These are phyloP conservation scores for Penicillium fuscoglaucum DNA, from an alignment of 2,329 filamentous ascomycete species.

Conservation along the genomic window DNA sequence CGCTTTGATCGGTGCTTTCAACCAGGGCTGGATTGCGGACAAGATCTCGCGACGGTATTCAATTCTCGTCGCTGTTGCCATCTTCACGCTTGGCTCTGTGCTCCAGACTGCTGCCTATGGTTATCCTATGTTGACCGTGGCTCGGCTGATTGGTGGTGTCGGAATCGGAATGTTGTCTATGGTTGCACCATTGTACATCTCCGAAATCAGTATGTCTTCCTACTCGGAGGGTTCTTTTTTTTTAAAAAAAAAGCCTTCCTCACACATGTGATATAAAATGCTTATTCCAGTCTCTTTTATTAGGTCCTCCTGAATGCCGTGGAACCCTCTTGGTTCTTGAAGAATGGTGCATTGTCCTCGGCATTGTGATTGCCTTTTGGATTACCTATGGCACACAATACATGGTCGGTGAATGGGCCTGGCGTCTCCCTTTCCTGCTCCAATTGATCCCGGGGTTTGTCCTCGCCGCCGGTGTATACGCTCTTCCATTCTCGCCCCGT, in stretches of 20 bases:
- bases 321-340: slow-evolving; percentile 48
- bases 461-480: slow-evolving; percentile 39
- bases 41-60: slow-evolving; percentile 55
- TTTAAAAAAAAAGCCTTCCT: no score
- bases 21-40: slow-evolving; percentile 54
- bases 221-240: background rate
- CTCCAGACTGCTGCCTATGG: slow-evolving; percentile 54
- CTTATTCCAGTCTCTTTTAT: background rate
- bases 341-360: slow-evolving; percentile 45
- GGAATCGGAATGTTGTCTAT: slow-evolving; percentile 54
- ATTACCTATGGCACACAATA: slow-evolving; percentile 47
- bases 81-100: slow-evolving; percentile 54
- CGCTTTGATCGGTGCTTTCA: slow-evolving; percentile 50
- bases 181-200: slow-evolving; percentile 56
- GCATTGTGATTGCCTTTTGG: slow-evolving; percentile 47
- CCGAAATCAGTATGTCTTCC: slow-evolving; percentile 45
- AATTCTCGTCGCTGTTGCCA: slow-evolving; percentile 52
- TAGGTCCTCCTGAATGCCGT: slow-evolving; percentile 49
- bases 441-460: slow-evolving; percentile 47
- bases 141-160: slow-evolving; percentile 52
- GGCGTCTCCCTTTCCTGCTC: slow-evolving; percentile 50
- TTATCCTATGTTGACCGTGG: slow-evolving; percentile 54
- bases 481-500: slow-evolving; percentile 58
- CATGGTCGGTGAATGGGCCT: slow-evolving; percentile 49
- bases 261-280: background rate